phyloP scores from a whole-genome alignment of 2,329 filamentous ascomycete genomes.

The Beauveria brongniartii region DNA sequence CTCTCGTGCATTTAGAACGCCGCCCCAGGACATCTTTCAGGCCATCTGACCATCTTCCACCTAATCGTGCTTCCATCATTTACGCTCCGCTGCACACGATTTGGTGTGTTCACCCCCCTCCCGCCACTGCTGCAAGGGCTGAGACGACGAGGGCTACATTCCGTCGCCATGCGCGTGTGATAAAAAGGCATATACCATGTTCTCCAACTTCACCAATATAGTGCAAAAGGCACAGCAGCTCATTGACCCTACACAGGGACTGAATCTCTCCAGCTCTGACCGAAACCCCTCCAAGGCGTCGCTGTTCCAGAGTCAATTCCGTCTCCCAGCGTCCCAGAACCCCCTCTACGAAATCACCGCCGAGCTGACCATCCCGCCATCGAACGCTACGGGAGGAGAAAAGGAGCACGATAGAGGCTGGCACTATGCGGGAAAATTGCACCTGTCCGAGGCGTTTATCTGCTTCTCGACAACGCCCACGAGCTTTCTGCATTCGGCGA shows the following conservation, averaged over 20 bases:
- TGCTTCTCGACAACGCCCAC: conserved; percentile 94
- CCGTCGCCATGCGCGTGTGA: conserved; percentile 11
- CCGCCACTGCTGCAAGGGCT: not conserved
- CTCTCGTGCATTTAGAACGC: not conserved
- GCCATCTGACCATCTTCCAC: not conserved
- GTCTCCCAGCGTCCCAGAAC: conserved; percentile 83
- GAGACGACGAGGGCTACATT: not conserved
- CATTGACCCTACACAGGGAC: conserved; percentile 79
- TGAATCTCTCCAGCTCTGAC: conserved; percentile 65
- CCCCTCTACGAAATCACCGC: conserved; percentile 94
- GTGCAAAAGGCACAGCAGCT: conserved; percentile 94
- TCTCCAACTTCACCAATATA: conserved; percentile 62
- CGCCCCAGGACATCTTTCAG: not conserved
- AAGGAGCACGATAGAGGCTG: conserved; percentile 67
- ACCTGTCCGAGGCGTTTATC: conserved; percentile 88
- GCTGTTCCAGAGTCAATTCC: conserved; percentile 93
- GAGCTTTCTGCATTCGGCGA: conserved; percentile 76
- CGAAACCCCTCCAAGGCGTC: conserved; percentile 82
- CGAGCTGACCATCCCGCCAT: conserved; percentile 79
- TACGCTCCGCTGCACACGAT: not conserved
- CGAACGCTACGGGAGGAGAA: conserved; percentile 62
- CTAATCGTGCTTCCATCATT: not conserved
- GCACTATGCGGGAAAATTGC: conserved; percentile 86
- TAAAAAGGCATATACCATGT: conserved; percentile 33
- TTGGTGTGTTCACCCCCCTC: not conserved